Base-by-base conservation (phyloP, 495 filamentous ascomycete genomes). In the Talaromyces borbonicus region DNA sequence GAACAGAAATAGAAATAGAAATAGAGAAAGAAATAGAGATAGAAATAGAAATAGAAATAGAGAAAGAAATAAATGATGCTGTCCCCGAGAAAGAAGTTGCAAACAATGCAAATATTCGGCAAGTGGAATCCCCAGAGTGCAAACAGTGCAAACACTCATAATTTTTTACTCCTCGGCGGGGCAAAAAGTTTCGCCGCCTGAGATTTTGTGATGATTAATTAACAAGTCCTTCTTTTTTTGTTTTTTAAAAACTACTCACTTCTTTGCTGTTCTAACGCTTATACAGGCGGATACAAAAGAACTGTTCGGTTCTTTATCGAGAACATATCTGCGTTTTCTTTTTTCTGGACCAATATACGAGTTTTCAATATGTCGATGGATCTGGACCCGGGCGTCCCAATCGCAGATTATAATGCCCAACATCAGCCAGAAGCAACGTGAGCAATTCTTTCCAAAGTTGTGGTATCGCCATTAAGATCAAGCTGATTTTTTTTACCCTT, bases 291-390 rank as follows among this genome's bases (percentile, higher is more conserved):
- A n/a, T n/a, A n/a, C n/a, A n/a, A n/a, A n/a, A n/a, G n/a, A n/a
- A n/a, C n/a, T n/a, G n/a, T n/a, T n/a, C n/a, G n/a, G n/a, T n/a
- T n/a, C n/a, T n/a, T n/a, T n/a, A n/a, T n/a, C n/a, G n/a, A n/a
- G n/a, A n/a, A n/a, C n/a, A n/a, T n/a, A n/a, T n/a, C n/a, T n/a
- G n/a, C n/a, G n/a, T n/a, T n/a, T n/a, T n/a, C n/a, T n/a, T n/a
- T n/a, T n/a, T n/a, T n/a, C n/a, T n/a, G n/a, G n/a, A n/a, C n/a
- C n/a, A n/a, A n/a, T n/a, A n/a, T n/a, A n/a, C n/a, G n/a, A n/a
- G n/a, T n/a, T n/a, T n/a, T 35, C 52, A 62, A 57, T n/a, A 82
- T 79, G 75, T 73, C 74, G 60, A 86, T 87, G 83, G 82, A 86
- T 64, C 52, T 86, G 49, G 83, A 86, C 70, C 65, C 63, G 8